These are phyloP conservation scores for Spongispora temasekensis DNA, from an alignment of 1,284 basidiomycete species.

Conservation along the genomic window DNA sequence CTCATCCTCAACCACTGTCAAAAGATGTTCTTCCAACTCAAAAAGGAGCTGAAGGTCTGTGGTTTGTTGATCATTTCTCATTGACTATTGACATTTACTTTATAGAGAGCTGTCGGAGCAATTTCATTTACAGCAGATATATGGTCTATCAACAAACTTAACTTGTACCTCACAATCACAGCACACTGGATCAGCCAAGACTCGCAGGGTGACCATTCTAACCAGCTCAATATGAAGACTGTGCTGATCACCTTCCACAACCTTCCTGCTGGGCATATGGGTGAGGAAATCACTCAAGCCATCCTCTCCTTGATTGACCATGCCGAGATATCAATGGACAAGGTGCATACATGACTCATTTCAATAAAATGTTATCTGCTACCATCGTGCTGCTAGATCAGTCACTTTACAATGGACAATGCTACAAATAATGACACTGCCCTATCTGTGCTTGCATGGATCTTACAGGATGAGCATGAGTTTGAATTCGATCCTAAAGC, in stretches of 20 bases:
- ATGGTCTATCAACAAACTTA: neutral
- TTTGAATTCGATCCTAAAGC: neutral
- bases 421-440: neutral
- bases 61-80: neutral
- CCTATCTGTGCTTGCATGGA: neutral
- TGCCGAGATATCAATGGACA: neutral
- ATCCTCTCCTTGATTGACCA: neutral
- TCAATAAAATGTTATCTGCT: neutral
- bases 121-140: neutral
- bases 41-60: neutral
- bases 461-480: neutral
- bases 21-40: neutral
- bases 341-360: neutral
- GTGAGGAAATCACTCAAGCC: neutral
- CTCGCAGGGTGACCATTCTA: neutral
- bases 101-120: neutral
- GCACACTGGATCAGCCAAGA: neutral
- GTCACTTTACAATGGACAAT: neutral
- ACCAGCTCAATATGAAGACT: neutral
- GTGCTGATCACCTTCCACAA: neutral
- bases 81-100: neutral
- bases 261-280: neutral
- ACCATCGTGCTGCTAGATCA: neutral
- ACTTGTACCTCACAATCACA: neutral
- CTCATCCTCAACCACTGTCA: neutral